A percentile compares a stretch with the other conserved stretches of the same genome.
These are phyloP conservation scores for Fusarium liriodendri DNA, from an alignment of 2,329 filamentous ascomycete genomes.

Conservation along the genomic window DNA sequence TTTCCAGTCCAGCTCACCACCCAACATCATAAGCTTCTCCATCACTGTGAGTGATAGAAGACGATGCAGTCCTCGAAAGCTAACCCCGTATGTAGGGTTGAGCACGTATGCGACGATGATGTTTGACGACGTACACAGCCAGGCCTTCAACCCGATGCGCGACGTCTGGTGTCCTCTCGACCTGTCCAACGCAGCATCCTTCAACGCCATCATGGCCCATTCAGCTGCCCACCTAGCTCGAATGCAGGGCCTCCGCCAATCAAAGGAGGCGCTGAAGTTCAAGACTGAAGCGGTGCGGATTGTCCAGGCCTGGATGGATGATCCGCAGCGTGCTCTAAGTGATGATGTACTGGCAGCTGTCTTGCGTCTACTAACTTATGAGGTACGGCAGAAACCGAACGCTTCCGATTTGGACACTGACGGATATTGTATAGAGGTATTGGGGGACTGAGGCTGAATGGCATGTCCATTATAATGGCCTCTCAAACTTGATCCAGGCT, in stretches of 20 bases:
- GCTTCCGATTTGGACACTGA: background rate
- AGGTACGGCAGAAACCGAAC: background rate
- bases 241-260: conserved; percentile 44
- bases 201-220: conserved; percentile 55
- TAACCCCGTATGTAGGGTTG: background rate
- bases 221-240: conserved; percentile 52
- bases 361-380: background rate
- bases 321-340: conserved; percentile 44
- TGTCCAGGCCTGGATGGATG: conserved; percentile 47
- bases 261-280: conserved; percentile 44
- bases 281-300: conserved; percentile 52
- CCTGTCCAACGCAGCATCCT: conserved; percentile 54
- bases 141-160: conserved; percentile 51
- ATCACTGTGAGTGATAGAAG: conserved; percentile 1
- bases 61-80: too few species aligned
- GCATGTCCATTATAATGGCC: conserved; percentile 10
- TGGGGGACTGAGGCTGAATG: conserved; percentile 14
- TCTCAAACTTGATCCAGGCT: background rate
- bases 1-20: conserved; percentile 1
- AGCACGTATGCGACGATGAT: conserved; percentile 46
- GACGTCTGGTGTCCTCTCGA: conserved; percentile 55
- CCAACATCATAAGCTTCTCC: conserved; percentile 6
- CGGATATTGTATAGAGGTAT: background rate
- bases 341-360: conserved; percentile 41
- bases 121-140: conserved; percentile 42